phyloP scores from a whole-genome alignment of 495 filamentous ascomycete genomes.

The Parmelia sp. region DNA sequence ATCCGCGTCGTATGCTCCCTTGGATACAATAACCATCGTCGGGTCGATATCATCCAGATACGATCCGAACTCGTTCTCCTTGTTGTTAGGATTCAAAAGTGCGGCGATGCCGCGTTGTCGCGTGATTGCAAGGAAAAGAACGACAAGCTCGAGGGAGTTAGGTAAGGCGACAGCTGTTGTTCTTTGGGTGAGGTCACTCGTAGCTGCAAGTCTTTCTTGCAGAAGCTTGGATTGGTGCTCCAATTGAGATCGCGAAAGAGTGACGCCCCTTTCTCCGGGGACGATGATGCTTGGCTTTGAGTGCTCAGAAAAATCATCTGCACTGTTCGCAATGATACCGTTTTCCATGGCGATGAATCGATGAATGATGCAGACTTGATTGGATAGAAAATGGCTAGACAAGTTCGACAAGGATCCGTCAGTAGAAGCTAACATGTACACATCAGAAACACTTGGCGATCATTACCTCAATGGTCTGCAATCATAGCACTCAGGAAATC shows the following conservation, averaged over 20 bases:
- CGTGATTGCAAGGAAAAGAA: slow-evolving; percentile 67
- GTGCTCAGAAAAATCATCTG: neutral
- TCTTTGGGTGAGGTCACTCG: slow-evolving; percentile 55
- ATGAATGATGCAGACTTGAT: neutral
- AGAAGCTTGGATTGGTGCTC: neutral
- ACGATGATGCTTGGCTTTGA: neutral
- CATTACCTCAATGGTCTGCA: neutral
- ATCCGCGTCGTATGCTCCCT: slow-evolving; percentile 53
- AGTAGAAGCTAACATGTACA: no score
- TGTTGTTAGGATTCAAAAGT: slow-evolving; percentile 75
- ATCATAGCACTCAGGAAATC: neutral
- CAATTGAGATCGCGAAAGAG: neutral
- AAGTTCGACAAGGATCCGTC: no score
- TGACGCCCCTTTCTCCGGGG: neutral
- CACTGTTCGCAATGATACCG: neutral
- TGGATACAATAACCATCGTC: slow-evolving; percentile 62
- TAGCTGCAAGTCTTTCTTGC: slow-evolving; percentile 61
- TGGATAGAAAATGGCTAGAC: no score
- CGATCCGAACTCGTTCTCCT: slow-evolving; percentile 79
- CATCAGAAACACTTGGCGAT: no score
- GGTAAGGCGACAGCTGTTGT: slow-evolving; percentile 70
- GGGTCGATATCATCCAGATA: slow-evolving; percentile 77
- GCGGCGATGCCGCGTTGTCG: slow-evolving; percentile 72
- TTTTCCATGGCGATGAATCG: no score
- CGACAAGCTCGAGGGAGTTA: slow-evolving; percentile 73